Conservation (phyloP, 257 asterid species). For the Solanum chmielewskii region DNA sequence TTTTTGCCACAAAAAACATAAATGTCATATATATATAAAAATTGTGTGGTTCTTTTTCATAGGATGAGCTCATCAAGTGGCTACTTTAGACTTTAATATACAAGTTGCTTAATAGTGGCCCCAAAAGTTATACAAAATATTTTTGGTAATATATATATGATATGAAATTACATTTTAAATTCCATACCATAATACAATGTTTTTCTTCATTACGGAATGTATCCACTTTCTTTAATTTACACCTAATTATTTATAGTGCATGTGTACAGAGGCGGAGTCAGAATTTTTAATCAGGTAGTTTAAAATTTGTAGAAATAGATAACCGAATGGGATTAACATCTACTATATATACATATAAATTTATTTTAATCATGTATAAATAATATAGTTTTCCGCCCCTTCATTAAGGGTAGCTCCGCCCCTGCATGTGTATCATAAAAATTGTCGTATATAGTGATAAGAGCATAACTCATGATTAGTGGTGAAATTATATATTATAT, state of each 20-base stretch:
- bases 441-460: background rate
- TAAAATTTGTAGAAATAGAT: too few relatives aligned
- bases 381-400: too few relatives aligned
- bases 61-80: background rate
- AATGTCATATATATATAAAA: too few relatives aligned
- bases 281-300: too few relatives aligned
- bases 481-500: background rate
- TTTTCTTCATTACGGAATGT: background rate
- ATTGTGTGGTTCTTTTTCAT: background rate
- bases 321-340: rapidly evolving
- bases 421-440: background rate
- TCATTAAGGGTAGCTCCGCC: too few relatives aligned
- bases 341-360: too few relatives aligned
- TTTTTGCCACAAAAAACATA: background rate
- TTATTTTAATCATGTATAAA: too few relatives aligned
- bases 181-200: background rate
- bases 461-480: background rate
- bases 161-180: background rate
- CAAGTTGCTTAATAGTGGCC: background rate
- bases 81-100: background rate
- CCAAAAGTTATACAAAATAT: background rate
- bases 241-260: background rate
- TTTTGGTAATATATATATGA: background rate
- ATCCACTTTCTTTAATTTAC: background rate
- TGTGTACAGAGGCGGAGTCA: background rate